Conservation (phyloP, 495 filamentous ascomycete species). For the Aspergillus leporis region DNA sequence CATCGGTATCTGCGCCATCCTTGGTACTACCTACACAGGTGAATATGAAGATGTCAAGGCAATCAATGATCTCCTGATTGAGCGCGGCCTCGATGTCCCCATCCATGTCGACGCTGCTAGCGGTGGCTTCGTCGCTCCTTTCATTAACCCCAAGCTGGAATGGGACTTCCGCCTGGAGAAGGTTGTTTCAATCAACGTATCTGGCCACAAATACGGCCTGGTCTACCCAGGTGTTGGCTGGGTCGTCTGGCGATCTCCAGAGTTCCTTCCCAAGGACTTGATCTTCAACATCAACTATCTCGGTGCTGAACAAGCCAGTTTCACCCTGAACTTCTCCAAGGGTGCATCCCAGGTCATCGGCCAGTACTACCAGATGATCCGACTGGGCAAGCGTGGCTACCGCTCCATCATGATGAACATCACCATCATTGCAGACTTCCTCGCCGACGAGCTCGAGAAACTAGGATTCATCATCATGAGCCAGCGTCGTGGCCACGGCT, state of each 20-base stretch:
- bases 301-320: constrained; percentile 88
- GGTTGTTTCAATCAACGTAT: constrained; percentile 90
- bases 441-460: constrained; percentile 64
- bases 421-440: constrained; percentile 79
- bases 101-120: constrained; percentile 92
- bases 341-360: constrained; percentile 90
- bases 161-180: constrained; percentile 89
- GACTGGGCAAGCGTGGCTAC: constrained; percentile 87
- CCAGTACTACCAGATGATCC: constrained; percentile 95
- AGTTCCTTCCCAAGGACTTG: constrained; percentile 83
- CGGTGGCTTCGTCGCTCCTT: constrained; percentile 88
- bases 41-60: constrained; percentile 92
- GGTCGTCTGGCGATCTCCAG: constrained; percentile 83
- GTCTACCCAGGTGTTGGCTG: constrained; percentile 89
- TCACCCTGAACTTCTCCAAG: constrained; percentile 94
- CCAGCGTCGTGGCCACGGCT: constrained; percentile 67
- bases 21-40: constrained; percentile 91
- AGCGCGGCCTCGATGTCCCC: constrained; percentile 69
- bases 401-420: constrained; percentile 84
- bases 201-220: constrained; percentile 82
- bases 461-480: constrained; percentile 86
- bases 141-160: constrained; percentile 71
- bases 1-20: constrained; percentile 86
- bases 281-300: constrained; percentile 99
- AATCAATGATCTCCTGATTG: constrained; percentile 78